Evolutionary conservation across 257 asterid genomes (phyloP).

Genomic region (Plantago major): DNA sequence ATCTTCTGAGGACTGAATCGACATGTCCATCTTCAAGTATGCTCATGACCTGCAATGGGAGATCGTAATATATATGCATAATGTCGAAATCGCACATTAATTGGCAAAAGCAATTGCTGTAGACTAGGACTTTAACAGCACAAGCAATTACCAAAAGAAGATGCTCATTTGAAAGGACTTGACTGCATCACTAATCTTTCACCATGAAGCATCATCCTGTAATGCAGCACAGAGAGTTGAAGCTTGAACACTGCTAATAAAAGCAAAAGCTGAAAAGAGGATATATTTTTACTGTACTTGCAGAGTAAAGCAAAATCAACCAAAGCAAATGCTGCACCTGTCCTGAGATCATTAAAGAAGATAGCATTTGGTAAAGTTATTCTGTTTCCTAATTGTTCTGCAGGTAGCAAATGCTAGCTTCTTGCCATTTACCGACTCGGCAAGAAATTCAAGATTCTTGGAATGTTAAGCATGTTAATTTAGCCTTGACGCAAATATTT

Average conservation of each 20-base stretch:
- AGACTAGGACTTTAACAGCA: neutral
- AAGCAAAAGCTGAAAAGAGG: conserved; percentile 18
- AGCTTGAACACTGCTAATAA: neutral
- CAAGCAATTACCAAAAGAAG: conserved; percentile 16
- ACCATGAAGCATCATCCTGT: conserved; percentile 16
- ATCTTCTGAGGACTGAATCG: conserved; percentile 30
- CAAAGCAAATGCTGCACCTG: conserved; percentile 16
- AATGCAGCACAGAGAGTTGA: neutral
- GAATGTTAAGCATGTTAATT: too few species aligned
- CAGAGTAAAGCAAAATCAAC: conserved; percentile 14
- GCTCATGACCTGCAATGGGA: conserved; percentile 28
- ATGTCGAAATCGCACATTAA: neutral
- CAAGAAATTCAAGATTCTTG: conserved; percentile 24
- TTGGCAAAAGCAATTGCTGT: neutral
- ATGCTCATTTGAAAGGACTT: conserved; percentile 22
- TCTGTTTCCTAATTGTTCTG: conserved; percentile 6
- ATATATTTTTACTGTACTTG: neutral
- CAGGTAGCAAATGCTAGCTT: neutral
- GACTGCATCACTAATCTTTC: conserved; percentile 17
- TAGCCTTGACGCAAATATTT: too few species aligned
- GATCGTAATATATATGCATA: neutral
- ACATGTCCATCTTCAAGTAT: conserved; percentile 17
- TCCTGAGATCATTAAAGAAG: conserved; percentile 14
- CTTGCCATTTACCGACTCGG: conserved; percentile 5
- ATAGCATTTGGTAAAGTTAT: conserved; percentile 30